Evolutionary conservation across 2,329 filamentous ascomycete genomes (phyloP), one percentile per base, ranked within the genome.

Genomic region (Colletotrichum sp.): DNA sequence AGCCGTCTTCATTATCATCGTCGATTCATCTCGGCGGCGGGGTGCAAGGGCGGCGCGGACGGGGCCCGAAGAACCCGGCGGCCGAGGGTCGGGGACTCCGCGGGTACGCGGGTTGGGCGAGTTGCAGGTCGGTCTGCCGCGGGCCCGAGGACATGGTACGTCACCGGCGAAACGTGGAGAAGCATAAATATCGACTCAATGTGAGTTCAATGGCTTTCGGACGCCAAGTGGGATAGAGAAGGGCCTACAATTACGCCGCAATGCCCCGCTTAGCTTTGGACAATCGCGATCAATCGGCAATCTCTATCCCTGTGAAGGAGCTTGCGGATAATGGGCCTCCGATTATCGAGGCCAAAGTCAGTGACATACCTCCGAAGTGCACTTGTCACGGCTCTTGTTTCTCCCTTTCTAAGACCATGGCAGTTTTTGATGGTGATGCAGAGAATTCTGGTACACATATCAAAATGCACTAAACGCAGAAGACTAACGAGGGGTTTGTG

Each of bases 171-270:
- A 24, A 21, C 24, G 26, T 32, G 62, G 18, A 24, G 16, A 28
- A 21, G 30, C 34, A 6, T 30, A 30, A 52, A 18, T 6, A 8
- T 30, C 12, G 10, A 52, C 10, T 13, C 2, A 0, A n/a, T 7
- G 8, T 21, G 0, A 3, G 38, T 48, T 28, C 15, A 15, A 30
- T 9, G 6, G 21, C 4, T 5, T 28, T 1, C 21, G 7, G 16
- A 0, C 16, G 9, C 3, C 12, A 18, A 26, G 7, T 5, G 24
- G 24, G 24, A 58, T 10, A 28, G 24, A 18, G 0, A 16, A 8
- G 15, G 21, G 7, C 21, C 55, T 0, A 48, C 43, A 7, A 4
- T 21, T 48, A 2, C 43, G 1, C 2, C 10, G 1, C 2, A 13
- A 48, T 4, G 9, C 18, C 8, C n/a, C 18, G 1, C 10, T 4